Percentiles rank a stretch among this genome's conserved stretches.
These are phyloP conservation scores for Quercus cerris DNA, from an alignment of 306 rosid species.

Conservation along the genomic window DNA sequence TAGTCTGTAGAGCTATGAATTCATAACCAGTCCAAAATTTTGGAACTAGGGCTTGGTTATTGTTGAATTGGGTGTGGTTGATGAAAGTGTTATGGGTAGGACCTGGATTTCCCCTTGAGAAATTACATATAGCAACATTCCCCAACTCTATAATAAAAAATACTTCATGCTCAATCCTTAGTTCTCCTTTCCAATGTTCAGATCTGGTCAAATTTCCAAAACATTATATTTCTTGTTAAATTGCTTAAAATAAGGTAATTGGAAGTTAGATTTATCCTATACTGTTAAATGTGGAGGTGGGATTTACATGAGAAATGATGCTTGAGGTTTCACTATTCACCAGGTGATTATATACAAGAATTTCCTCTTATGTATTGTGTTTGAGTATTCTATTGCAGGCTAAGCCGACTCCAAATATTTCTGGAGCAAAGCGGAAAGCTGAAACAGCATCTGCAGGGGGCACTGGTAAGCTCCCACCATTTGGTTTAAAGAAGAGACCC, in stretches of 20 bases:
- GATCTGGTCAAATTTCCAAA: not conserved
- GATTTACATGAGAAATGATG: not conserved
- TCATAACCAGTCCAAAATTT: too few relatives aligned
- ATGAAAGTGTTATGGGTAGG: not conserved
- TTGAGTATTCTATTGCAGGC: constrained; percentile 45
- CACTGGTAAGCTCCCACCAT: constrained; percentile 9
- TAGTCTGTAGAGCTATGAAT: too few relatives aligned
- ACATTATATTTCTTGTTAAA: not conserved
- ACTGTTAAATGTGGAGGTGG: not conserved
- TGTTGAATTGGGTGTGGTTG: too few relatives aligned
- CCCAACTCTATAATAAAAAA: not conserved
- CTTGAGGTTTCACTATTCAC: constrained; percentile 15
- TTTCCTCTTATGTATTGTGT: constrained; percentile 9
- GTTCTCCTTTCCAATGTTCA: not conserved
- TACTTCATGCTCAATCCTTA: not conserved
- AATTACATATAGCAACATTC: not conserved
- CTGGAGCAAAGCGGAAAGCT: constrained; percentile 44
- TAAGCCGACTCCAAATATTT: constrained; percentile 38
- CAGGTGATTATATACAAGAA: not conserved
- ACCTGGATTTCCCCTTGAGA: not conserved
- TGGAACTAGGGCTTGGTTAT: too few relatives aligned
- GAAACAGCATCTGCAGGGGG: not conserved
- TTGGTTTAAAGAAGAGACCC: constrained; percentile 35
- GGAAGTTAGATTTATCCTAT: not conserved
- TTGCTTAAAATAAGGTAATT: not conserved